A percentile compares a stretch with the other conserved stretches of the same genome.
Evolutionary conservation across 805 yeast genomes (phyloP).

Genomic region (Groenewaldozyma tartarivorans): DNA sequence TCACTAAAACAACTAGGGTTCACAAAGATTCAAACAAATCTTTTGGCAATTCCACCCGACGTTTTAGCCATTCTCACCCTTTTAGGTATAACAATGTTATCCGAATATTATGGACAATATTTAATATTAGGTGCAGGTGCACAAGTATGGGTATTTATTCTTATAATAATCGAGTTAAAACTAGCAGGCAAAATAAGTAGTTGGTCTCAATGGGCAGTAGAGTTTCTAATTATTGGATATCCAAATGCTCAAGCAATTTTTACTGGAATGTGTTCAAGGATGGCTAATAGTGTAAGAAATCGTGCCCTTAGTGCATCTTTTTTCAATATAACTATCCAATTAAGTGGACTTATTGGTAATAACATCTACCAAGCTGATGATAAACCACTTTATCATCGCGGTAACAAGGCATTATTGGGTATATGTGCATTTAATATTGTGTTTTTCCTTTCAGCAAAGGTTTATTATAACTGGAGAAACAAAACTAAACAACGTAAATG

Average conservation of each 20-base stretch:
- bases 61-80: constrained; percentile 10
- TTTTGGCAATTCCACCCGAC: constrained; percentile 32
- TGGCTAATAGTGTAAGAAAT: constrained; percentile 48
- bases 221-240: constrained; percentile 3
- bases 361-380: constrained; percentile 50
- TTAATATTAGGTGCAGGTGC: constrained; percentile 1
- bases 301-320: constrained; percentile 56
- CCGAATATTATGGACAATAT: constrained; percentile 1
- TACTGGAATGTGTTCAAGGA: constrained; percentile 51
- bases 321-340: constrained; percentile 54
- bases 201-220: constrained; percentile 5
- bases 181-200: constrained; percentile 4
- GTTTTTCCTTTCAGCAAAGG: constrained; percentile 19
- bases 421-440: constrained; percentile 14
- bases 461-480: constrained; percentile 26
- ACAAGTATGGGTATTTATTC: constrained; percentile 5
- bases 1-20: constrained; percentile 42
- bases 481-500: constrained; percentile 34
- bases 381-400: constrained; percentile 47
- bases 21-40: constrained; percentile 41
- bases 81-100: not conserved
- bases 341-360: constrained; percentile 42
- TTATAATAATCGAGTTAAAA: constrained; percentile 4
- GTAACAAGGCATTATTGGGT: constrained; percentile 32
- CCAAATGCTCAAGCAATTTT: constrained; percentile 42